Evolutionary conservation across 2,329 filamentous ascomycete species (phyloP).

Genomic region (Amylocarpus encephaloides): DNA sequence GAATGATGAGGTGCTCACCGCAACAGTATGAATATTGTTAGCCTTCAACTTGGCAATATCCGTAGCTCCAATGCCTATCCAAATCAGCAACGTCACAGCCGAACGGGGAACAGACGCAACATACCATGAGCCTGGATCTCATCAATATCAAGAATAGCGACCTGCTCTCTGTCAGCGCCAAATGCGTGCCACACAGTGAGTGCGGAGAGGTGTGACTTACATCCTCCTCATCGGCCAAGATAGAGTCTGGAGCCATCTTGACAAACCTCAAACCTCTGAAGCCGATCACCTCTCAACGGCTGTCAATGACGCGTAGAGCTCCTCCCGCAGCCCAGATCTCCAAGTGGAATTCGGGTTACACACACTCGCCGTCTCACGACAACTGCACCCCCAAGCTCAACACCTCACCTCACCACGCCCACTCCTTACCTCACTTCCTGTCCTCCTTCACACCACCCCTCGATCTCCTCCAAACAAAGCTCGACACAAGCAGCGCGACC

Average conservation of each 20-base stretch:
- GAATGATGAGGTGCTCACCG: constrained; percentile 37
- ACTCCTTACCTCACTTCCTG: background rate
- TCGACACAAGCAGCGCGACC: background rate
- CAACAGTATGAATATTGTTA: constrained; percentile 57
- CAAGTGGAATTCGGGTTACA: background rate
- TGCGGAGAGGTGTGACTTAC: constrained; percentile 1
- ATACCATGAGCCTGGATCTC: constrained; percentile 57
- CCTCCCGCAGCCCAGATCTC: background rate
- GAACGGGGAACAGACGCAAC: constrained; percentile 1
- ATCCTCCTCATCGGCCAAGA: constrained; percentile 17
- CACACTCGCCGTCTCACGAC: background rate
- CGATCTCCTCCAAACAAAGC: background rate
- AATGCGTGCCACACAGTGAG: background rate
- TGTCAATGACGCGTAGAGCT: background rate
- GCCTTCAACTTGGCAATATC: constrained; percentile 61
- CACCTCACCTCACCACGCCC: no score
- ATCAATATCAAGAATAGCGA: constrained; percentile 56
- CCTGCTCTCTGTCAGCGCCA: constrained; percentile 12
- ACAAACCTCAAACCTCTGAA: background rate
- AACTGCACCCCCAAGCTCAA: background rate
- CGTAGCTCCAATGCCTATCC: constrained; percentile 51
- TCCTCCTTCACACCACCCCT: background rate
- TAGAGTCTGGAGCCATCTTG: constrained; percentile 14
- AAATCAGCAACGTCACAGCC: constrained; percentile 7
- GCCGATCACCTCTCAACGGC: no score